These are phyloP conservation scores for Hermanozyma aechmeae DNA, from an alignment of 805 yeast genomes.

Conservation along the genomic window DNA sequence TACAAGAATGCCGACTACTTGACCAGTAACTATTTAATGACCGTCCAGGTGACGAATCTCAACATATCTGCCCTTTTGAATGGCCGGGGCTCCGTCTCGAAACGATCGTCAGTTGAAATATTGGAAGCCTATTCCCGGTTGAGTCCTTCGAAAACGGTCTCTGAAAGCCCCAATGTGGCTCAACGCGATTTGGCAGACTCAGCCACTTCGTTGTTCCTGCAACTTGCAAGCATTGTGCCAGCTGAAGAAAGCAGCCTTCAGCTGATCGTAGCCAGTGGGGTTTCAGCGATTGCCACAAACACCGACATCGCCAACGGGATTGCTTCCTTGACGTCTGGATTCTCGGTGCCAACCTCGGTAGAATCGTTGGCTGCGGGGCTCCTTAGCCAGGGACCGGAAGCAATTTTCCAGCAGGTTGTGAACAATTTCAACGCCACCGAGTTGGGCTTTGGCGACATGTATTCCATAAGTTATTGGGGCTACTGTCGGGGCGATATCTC, in stretches of 20 bases:
- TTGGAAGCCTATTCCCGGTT: no score
- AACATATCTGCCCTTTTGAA: slow-evolving; percentile 23
- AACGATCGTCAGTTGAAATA: no score
- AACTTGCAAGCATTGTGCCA: no score
- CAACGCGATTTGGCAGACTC: no score
- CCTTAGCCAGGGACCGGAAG: slow-evolving; percentile 6
- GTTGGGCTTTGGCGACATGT: slow-evolving; percentile 32
- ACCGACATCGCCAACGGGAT: slow-evolving; percentile 1
- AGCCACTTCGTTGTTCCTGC: no score
- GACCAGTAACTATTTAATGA: slow-evolving; percentile 25
- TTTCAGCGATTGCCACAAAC: no score
- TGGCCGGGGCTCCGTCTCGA: neutral
- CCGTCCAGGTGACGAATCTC: slow-evolving; percentile 24
- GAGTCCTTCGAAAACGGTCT: no score
- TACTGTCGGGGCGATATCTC: slow-evolving; percentile 26
- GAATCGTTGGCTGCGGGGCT: slow-evolving; percentile 7
- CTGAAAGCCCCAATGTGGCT: no score
- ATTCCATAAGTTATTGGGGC: slow-evolving; percentile 33
- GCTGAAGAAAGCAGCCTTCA: no score
- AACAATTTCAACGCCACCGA: slow-evolving; percentile 15
- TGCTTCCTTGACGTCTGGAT: slow-evolving; percentile 3
- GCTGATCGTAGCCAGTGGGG: no score
- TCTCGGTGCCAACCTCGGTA: slow-evolving; percentile 5
- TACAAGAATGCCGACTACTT: slow-evolving; percentile 24
- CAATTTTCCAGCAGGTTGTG: slow-evolving; percentile 5